Conservation (phyloP, 495 filamentous ascomycete genomes). For the Lepidopterella palustris region DNA sequence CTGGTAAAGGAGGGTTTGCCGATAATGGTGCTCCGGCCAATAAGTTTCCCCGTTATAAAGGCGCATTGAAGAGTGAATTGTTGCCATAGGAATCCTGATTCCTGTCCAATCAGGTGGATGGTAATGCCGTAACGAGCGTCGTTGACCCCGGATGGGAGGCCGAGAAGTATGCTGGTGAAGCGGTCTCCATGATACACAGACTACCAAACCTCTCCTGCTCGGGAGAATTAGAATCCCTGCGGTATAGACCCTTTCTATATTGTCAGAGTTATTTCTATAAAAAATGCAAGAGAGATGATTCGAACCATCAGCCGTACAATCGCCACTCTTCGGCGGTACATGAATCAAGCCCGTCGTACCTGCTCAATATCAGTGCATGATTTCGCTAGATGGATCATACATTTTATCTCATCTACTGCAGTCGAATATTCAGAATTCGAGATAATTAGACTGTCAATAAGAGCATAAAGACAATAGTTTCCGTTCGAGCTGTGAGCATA, state of each 20-base stretch:
- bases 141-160: neutral
- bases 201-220: neutral
- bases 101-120: neutral
- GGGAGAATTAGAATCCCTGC: neutral
- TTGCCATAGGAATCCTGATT: neutral
- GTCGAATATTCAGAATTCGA: neutral
- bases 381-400: neutral
- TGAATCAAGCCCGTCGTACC: neutral
- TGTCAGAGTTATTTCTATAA: neutral
- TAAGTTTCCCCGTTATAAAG: neutral
- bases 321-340: neutral
- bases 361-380: neutral
- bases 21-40: neutral
- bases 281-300: neutral
- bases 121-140: neutral
- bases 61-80: neutral
- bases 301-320: neutral
- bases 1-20: neutral
- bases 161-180: neutral
- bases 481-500: neutral
- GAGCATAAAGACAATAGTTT: neutral
- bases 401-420: neutral
- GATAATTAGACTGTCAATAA: neutral
- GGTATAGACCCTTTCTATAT: neutral
- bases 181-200: neutral